Evolutionary conservation across 306 rosid genomes (phyloP).

Genomic region (Trifolium dubium): DNA sequence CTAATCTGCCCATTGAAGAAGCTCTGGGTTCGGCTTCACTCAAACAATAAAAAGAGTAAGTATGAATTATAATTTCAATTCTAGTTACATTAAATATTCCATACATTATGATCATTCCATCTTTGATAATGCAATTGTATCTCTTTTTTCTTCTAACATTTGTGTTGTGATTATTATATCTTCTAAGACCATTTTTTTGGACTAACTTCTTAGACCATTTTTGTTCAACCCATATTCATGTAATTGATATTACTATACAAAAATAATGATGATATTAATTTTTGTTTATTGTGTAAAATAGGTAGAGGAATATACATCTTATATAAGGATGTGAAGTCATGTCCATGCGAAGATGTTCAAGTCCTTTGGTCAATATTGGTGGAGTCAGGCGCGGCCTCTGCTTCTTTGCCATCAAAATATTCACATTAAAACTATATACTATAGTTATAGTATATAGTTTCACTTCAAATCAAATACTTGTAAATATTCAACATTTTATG

Average conservation of each 20-base stretch:
- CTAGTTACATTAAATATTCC: not conserved
- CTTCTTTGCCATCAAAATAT: slow-evolving; percentile 46
- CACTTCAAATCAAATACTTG: slow-evolving; percentile 21
- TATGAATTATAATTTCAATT: not conserved
- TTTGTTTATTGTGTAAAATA: slow-evolving; percentile 20
- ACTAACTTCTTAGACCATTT: not conserved
- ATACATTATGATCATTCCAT: not conserved
- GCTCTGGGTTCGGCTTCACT: slow-evolving; percentile 70
- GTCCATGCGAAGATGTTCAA: slow-evolving; percentile 79
- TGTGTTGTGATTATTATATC: not conserved
- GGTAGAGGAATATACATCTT: slow-evolving; percentile 70
- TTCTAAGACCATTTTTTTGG: not conserved
- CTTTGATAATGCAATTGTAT: not conserved
- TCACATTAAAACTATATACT: not conserved
- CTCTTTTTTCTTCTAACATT: not conserved
- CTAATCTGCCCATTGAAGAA: slow-evolving; percentile 69
- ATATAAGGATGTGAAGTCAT: slow-evolving; percentile 77
- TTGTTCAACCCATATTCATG: not conserved
- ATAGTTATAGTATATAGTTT: not conserved
- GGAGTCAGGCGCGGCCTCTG: slow-evolving; percentile 48
- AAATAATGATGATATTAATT: not conserved
- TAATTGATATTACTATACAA: too few species aligned
- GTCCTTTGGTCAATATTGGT: slow-evolving; percentile 80
- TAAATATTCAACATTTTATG: slow-evolving; percentile 2
- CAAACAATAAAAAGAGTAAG: slow-evolving; percentile 54